Base-by-base conservation (phyloP, 2,329 filamentous ascomycete species). In the Ceratocystis destructans region DNA sequence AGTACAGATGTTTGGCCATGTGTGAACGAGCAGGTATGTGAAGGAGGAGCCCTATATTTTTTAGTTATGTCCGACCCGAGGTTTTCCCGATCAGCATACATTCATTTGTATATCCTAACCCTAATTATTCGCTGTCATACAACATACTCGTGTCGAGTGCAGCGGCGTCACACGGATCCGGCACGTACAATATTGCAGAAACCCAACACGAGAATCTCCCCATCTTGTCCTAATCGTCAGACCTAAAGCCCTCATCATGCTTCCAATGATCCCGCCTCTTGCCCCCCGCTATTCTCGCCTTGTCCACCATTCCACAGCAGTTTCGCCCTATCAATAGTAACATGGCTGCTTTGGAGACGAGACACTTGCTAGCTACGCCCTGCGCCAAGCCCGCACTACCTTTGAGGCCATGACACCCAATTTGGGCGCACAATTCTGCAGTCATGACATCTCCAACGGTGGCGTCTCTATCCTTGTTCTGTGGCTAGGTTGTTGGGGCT, bases 401-500 rank as follows among this genome's bases (percentile, higher is more conserved):
- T 64, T 69, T 0, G 68, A 71, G 28, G 67, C 66, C 17, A 72
- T 71, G 67, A 71, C 70, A 1, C 67, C 72, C 2, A 70, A 70
- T 41, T 57, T 66, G 1, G 73, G 72, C 44, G 72, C 71, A 6
- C 48, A 68, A 25, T 72, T 71, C 63, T 73, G 72, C 46, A 69
- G 67, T 45, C 55, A 31, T 5, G 68, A 65, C 1, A 59, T 65
- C 3, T 69, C 67, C 25, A 70, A 70, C 44, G 68, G 66, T 63
- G 61, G 67, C 1, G 66, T 66, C 0, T 73, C 69, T 68, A 73
- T 72, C 61, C 72, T 69, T 64, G 22, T 72, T 73, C 48, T 71
- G 70, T 57, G 70, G 70, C 10, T 71, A 69, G 69, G 63, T 69
- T 28, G 53, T 70, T 8, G 33, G 8, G 5, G 62, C 70, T 37